phyloP scores from a whole-genome alignment of 2,329 filamentous ascomycete species.

The Verruconis gallopava region DNA sequence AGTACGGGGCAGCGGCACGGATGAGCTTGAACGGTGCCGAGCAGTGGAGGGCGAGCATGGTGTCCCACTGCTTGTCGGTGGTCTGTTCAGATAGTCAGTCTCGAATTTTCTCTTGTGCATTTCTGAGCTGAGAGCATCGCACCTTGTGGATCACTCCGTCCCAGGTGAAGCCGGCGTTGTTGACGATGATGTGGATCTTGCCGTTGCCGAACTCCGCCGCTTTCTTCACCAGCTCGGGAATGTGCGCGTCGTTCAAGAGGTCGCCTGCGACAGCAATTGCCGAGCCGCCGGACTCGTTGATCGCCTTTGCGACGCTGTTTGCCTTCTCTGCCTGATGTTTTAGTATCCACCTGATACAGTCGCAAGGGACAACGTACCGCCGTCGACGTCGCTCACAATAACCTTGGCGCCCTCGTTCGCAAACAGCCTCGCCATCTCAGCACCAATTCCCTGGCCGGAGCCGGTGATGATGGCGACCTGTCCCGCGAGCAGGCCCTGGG shows the following conservation, averaged over 20 bases:
- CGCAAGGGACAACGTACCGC: conserved; percentile 33
- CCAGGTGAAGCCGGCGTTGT: conserved; percentile 89
- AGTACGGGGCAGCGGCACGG: conserved; percentile 67
- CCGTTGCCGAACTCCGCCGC: conserved; percentile 70
- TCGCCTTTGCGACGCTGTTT: conserved; percentile 51
- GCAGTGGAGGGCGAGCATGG: conserved; percentile 69
- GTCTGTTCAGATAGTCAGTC: conserved; percentile 47
- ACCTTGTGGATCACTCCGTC: conserved; percentile 83
- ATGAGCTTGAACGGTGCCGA: conserved; percentile 79
- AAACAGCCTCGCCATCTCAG: conserved; percentile 68
- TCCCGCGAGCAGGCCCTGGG: conserved; percentile 61
- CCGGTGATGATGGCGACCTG: conserved; percentile 84
- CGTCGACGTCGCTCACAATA: conserved; percentile 72
- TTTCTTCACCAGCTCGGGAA: conserved; percentile 57
- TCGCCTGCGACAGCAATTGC: conserved; percentile 68
- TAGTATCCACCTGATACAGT: conserved; percentile 1
- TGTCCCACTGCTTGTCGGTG: conserved; percentile 84
- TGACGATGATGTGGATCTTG: conserved; percentile 84
- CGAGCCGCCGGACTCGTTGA: conserved; percentile 52
- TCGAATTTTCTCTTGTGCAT: conserved; percentile 4
- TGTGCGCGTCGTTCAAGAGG: conserved; percentile 57
- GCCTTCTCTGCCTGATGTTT: conserved; percentile 46
- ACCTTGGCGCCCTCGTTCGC: conserved; percentile 82
- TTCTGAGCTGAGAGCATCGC: too few species aligned
- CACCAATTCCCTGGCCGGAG: conserved; percentile 76